phyloP scores from a whole-genome alignment of 805 yeast species.

The Metschnikowia chrysomelidarum region DNA sequence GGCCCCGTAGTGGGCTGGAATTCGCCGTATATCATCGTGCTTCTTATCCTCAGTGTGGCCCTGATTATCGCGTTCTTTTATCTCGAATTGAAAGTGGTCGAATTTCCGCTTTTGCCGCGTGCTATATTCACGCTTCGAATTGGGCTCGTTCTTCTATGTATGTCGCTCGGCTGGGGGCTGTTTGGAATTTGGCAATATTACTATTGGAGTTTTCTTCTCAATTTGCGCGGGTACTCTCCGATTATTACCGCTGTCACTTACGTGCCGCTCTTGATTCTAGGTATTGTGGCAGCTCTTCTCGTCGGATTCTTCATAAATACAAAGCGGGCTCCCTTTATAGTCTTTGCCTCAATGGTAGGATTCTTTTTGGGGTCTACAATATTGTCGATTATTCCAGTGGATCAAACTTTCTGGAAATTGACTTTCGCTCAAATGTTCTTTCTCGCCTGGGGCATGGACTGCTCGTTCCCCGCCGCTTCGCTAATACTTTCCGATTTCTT shows the following conservation, averaged over 20 bases:
- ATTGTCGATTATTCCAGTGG: conserved; percentile 54
- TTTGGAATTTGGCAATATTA: conserved; percentile 75
- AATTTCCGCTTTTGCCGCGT: conserved; percentile 54
- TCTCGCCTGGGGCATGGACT: conserved; percentile 72
- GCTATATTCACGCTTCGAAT: conserved; percentile 45
- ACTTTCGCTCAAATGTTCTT: conserved; percentile 55
- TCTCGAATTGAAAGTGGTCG: conserved; percentile 45
- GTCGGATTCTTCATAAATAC: conserved; percentile 49
- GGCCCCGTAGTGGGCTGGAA: conserved; percentile 74
- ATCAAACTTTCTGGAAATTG: conserved; percentile 59
- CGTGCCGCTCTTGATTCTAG: conserved; percentile 50
- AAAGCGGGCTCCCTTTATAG: conserved; percentile 48
- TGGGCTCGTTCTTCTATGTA: conserved; percentile 47
- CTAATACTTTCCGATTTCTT: conserved; percentile 57
- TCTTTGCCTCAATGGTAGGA: conserved; percentile 50
- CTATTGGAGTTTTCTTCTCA: conserved; percentile 50
- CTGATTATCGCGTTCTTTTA: conserved; percentile 41
- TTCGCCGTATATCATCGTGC: conserved; percentile 52
- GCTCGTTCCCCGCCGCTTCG: conserved; percentile 74
- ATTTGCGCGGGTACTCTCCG: conserved; percentile 46
- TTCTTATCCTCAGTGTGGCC: conserved; percentile 52
- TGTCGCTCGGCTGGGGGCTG: conserved; percentile 72
- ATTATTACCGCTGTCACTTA: conserved; percentile 37
- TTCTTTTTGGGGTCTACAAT: conserved; percentile 55
- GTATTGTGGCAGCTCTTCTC: conserved; percentile 51